Percentiles rank a stretch among this genome's conserved stretches.
Conservation (phyloP, 495 filamentous ascomycete species). For the Hypoxylon perforatum region DNA sequence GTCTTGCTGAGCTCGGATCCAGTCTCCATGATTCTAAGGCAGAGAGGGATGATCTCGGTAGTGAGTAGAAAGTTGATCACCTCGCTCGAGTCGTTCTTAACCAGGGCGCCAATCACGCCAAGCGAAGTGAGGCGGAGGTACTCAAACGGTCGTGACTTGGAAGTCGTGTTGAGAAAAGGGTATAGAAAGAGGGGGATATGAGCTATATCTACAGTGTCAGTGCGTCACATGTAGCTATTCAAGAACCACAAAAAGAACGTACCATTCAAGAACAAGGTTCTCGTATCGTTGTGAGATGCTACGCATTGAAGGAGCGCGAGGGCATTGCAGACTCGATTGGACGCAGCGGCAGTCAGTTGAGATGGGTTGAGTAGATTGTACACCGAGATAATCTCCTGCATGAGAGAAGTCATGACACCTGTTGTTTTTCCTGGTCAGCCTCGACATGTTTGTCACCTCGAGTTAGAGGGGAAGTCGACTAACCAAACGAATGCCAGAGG, state of each 20-base stretch:
- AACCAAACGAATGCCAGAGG: slow-evolving; percentile 99
- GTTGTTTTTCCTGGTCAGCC: slow-evolving; percentile 26
- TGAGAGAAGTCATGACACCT: slow-evolving; percentile 98
- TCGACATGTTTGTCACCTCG: not conserved
- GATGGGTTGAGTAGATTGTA: slow-evolving; percentile 97
- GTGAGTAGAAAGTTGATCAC: slow-evolving; percentile 99
- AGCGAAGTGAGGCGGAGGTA: slow-evolving; percentile 97
- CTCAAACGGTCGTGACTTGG: slow-evolving; percentile 97
- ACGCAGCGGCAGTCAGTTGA: slow-evolving; percentile 94
- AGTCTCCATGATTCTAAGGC: slow-evolving; percentile 99
- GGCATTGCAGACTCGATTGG: slow-evolving; percentile 97
- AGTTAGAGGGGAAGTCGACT: slow-evolving; percentile 40
- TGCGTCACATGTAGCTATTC: slow-evolving; percentile 1
- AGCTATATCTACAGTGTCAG: slow-evolving; percentile 64
- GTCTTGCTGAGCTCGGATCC: slow-evolving; percentile 99
- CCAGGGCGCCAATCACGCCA: slow-evolving; percentile 96
- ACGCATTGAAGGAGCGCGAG: slow-evolving; percentile 97
- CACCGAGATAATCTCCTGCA: slow-evolving; percentile 99
- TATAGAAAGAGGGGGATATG: slow-evolving; percentile 99
- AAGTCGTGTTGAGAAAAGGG: slow-evolving; percentile 98
- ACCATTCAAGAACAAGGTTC: slow-evolving; percentile 93
- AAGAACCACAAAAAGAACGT: slow-evolving; percentile 39
- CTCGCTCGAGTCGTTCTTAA: slow-evolving; percentile 98
- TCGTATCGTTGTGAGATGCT: slow-evolving; percentile 95
- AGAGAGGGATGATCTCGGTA: slow-evolving; percentile 98